phyloP scores from a whole-genome alignment of 2,329 filamentous ascomycete genomes.

The Phoma sp. region DNA sequence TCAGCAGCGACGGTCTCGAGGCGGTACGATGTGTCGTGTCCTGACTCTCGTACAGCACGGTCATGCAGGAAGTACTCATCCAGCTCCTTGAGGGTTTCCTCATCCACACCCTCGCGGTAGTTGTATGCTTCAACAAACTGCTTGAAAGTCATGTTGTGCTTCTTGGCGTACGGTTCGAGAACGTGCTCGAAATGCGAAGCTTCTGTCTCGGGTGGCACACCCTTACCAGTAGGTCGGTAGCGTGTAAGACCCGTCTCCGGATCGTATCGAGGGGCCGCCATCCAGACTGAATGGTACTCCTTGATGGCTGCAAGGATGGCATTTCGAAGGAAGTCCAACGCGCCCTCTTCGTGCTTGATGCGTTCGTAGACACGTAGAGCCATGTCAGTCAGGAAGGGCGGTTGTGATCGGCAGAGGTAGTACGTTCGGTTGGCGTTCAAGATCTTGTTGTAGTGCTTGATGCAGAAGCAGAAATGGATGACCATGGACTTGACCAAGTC shows the following conservation, averaged over 20 bases:
- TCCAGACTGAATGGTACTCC: constrained; percentile 93
- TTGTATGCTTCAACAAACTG: constrained; percentile 94
- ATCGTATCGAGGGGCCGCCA: constrained; percentile 74
- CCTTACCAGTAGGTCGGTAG: constrained; percentile 82
- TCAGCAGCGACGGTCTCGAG: constrained; percentile 82
- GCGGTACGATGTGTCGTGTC: constrained; percentile 95
- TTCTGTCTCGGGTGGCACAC: constrained; percentile 92
- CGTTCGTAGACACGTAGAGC: constrained; percentile 90
- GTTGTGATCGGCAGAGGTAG: constrained; percentile 92
- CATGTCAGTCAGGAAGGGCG: constrained; percentile 98
- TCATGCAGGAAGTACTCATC: constrained; percentile 97
- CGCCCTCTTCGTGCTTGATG: constrained; percentile 84
- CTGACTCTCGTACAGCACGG: constrained; percentile 92
- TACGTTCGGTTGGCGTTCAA: constrained; percentile 96
- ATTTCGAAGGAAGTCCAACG: constrained; percentile 79
- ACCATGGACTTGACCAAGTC: constrained; percentile 95
- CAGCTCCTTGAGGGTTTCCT: constrained; percentile 72
- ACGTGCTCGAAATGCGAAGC: constrained; percentile 85
- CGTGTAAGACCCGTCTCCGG: constrained; percentile 79
- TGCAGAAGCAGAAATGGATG: constrained; percentile 95
- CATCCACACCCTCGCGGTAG: constrained; percentile 68
- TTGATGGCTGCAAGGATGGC: constrained; percentile 93
- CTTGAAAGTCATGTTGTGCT: constrained; percentile 80
- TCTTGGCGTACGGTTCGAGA: constrained; percentile 80
- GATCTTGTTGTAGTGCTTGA: constrained; percentile 98